Percentiles rank a stretch among this genome's conserved stretches.
phyloP scores from a whole-genome alignment of 345 rosid species.

The Camelina hispida region DNA sequence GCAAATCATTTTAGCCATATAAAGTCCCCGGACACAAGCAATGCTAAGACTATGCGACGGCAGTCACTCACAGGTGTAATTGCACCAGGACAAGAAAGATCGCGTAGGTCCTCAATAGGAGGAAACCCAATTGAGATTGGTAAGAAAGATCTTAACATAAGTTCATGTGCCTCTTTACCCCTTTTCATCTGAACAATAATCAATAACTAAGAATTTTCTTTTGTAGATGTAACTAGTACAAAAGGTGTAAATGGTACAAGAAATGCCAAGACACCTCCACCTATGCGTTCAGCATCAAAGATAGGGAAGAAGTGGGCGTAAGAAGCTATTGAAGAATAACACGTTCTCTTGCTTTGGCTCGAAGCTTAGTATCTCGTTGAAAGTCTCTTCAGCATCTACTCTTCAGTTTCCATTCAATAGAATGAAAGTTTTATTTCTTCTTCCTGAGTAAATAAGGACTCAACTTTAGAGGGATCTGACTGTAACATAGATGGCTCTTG shows the following conservation, averaged over 20 bases:
- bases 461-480: slow-evolving; percentile 33
- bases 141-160: slow-evolving; percentile 40
- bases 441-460: slow-evolving; percentile 40
- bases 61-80: slow-evolving; percentile 75
- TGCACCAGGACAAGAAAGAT: slow-evolving; percentile 51
- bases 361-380: slow-evolving; percentile 47
- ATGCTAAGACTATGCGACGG: slow-evolving; percentile 63
- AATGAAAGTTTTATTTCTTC: background rate
- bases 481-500: slow-evolving; percentile 32
- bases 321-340: slow-evolving; percentile 24
- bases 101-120: slow-evolving; percentile 82
- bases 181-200: slow-evolving; percentile 1
- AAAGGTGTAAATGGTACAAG: slow-evolving; percentile 52
- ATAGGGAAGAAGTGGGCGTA: slow-evolving; percentile 55
- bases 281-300: slow-evolving; percentile 55
- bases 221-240: slow-evolving; percentile 47
- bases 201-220: slow-evolving; percentile 17
- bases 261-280: slow-evolving; percentile 83
- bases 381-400: slow-evolving; percentile 25
- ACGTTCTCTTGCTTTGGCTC: slow-evolving; percentile 53
- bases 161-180: background rate
- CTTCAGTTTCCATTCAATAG: slow-evolving; percentile 19
- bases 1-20: slow-evolving; percentile 38
- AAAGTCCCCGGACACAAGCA: slow-evolving; percentile 55
- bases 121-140: slow-evolving; percentile 63